These are phyloP conservation scores for Lepiota brunneoincarnata DNA, from an alignment of 768 basidiomycete species.

Conservation along the genomic window DNA sequence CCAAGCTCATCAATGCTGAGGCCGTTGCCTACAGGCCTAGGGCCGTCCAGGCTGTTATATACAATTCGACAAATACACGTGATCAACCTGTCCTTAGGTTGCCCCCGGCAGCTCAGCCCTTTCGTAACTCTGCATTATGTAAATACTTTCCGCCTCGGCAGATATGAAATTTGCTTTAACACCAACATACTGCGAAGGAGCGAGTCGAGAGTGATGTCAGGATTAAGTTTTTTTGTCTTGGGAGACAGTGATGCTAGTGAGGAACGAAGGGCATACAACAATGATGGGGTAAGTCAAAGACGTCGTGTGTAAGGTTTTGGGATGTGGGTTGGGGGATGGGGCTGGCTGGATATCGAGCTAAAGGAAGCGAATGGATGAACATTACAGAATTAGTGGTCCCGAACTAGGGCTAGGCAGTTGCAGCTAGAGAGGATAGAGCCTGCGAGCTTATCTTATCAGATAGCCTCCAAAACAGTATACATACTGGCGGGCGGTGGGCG, in stretches of 20 bases:
- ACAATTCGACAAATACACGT: too few species aligned
- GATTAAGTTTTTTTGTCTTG: neutral
- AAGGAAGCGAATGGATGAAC: slow-evolving; percentile 72
- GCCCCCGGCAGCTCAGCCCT: too few species aligned
- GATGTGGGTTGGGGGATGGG: slow-evolving; percentile 75
- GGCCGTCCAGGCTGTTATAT: too few species aligned
- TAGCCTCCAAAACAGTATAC: slow-evolving; percentile 81
- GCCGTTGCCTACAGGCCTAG: too few species aligned
- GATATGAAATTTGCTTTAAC: slow-evolving; percentile 72
- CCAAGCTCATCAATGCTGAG: too few species aligned
- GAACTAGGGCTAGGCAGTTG: slow-evolving; percentile 37
- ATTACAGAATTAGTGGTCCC: slow-evolving; percentile 70
- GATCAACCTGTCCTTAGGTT: too few species aligned
- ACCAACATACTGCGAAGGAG: slow-evolving; percentile 54
- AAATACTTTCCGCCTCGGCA: too few species aligned
- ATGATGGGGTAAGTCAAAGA: slow-evolving; percentile 48
- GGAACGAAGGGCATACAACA: slow-evolving; percentile 57
- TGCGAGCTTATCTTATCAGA: slow-evolving; percentile 62
- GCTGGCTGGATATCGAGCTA: slow-evolving; percentile 80
- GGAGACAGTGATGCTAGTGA: neutral
- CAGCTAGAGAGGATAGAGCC: neutral
- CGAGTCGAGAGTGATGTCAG: neutral
- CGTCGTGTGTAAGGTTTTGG: slow-evolving; percentile 61
- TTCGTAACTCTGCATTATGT: too few species aligned
- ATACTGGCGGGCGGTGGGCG: slow-evolving; percentile 41